Evolutionary conservation across 257 asterid genomes (phyloP), one percentile per base, ranked within the genome.

Genomic region (Verbena officinalis): DNA sequence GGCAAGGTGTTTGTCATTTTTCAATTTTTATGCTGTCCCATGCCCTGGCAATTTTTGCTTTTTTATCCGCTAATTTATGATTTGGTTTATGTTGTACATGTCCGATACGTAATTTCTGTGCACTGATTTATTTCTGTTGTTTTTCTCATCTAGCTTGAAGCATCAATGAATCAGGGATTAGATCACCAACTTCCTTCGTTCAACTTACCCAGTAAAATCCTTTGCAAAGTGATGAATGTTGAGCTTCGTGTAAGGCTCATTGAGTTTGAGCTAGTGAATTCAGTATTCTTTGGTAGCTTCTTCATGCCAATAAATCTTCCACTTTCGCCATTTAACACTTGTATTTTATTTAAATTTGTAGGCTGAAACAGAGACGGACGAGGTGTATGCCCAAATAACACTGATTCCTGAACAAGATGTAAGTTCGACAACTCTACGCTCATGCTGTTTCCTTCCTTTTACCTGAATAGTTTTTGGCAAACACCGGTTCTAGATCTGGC

Each of bases 131-230:
- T 50, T n/a, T 5, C n/a, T 44, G 7, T 64, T 57, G 15, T 72
- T 7, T 74, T 40, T n/a, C 44, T 69, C 38, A 58, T 74, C 58
- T 85, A 94, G 99, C 96, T 94, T 22, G 99, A 94, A 82, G 99
- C 99, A 51, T 90, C 97, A 23, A 94, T 88, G n/a, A 83, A 84
- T 77, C 96, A 90, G 75, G 95, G 89, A 36, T 65, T 81, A 69
- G 97, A 90, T 71, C 99, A 86, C 51, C 95, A 88, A 55, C 95
- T 94, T 72, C 99, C 96, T 75, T 88, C 86, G 4, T 90, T 94
- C 77, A 60, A 90, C 75, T 82, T 93, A 67, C 96, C 97, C 49
- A 77, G 90, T 69, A 90, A 94, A 82, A 90, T 94, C 67, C 86
- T 94, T 54, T 90, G 99, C 89, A 88, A 82, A 80, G 97, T 94